Conservation (phyloP, 495 filamentous ascomycete species). For the Trichoderma reesei region DNA sequence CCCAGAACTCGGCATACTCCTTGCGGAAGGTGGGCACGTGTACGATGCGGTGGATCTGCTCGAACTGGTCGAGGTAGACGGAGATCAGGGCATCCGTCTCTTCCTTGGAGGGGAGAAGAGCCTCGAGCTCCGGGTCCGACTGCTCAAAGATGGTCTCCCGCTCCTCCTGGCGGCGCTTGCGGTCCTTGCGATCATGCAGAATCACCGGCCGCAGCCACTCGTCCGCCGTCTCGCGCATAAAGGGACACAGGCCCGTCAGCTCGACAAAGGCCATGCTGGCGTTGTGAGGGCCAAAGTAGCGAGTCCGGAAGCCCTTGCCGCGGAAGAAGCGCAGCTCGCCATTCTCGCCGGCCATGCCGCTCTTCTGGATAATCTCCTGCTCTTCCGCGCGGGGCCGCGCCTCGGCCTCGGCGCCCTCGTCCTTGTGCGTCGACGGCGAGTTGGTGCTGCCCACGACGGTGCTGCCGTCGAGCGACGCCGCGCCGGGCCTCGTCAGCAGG, state of each 20-base stretch:
- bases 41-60: conserved; percentile 37
- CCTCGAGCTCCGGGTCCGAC: conserved; percentile 26
- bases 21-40: conserved; percentile 36
- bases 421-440: conserved; percentile 23
- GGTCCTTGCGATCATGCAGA: conserved; percentile 27
- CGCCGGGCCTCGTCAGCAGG: conserved; percentile 26
- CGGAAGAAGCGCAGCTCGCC: conserved; percentile 30
- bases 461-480: conserved; percentile 24
- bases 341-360: conserved; percentile 27
- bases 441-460: conserved; percentile 19
- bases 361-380: conserved; percentile 19
- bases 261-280: conserved; percentile 33
- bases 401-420: conserved; percentile 19
- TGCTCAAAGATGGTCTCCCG: conserved; percentile 26
- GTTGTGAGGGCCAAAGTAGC: conserved; percentile 40
- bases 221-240: conserved; percentile 35
- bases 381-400: conserved; percentile 11
- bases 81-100: conserved; percentile 28
- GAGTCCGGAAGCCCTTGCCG: conserved; percentile 35
- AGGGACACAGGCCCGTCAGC: conserved; percentile 36
- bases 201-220: conserved; percentile 33
- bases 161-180: conserved; percentile 20
- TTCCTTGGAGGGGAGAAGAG: conserved; percentile 28
- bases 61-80: conserved; percentile 36
- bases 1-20: conserved; percentile 37